Evolutionary conservation across 2,329 filamentous ascomycete species (phyloP).

Genomic region (Pseudogymnoascus sp.): DNA sequence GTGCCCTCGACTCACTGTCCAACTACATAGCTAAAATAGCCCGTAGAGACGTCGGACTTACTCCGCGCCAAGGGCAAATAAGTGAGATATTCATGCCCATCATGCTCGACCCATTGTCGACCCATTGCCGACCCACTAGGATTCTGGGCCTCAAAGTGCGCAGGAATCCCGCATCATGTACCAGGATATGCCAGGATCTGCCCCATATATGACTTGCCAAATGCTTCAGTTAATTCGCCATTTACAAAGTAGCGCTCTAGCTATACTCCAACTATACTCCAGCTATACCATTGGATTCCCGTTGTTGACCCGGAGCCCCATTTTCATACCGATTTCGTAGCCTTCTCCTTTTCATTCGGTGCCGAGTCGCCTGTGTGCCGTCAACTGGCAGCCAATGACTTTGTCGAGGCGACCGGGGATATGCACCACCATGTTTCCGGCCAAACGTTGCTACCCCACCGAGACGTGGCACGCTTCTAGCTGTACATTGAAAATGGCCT

Average conservation of each 20-base stretch:
- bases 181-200: background rate
- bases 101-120: background rate
- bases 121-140: slow-evolving; percentile 4
- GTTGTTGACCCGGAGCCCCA: background rate
- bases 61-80: background rate
- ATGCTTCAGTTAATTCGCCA: slow-evolving; percentile 4
- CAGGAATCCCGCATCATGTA: background rate
- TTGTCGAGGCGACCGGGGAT: background rate
- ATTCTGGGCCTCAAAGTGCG: background rate
- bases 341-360: slow-evolving; percentile 3
- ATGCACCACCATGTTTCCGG: background rate
- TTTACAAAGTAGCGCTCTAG: background rate
- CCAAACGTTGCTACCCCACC: slow-evolving; percentile 6
- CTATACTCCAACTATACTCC: background rate
- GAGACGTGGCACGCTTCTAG: background rate
- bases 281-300: background rate
- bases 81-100: slow-evolving; percentile 5
- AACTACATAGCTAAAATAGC: slow-evolving; percentile 7
- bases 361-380: background rate
- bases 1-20: background rate
- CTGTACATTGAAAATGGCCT: background rate
- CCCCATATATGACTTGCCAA: slow-evolving; percentile 1
- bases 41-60: slow-evolving; percentile 6
- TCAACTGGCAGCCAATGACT: background rate
- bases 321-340: slow-evolving; percentile 1